Evolutionary conservation across 2,329 filamentous ascomycete genomes (phyloP), one percentile per base, ranked within the genome.

Genomic region (Fusarium oligoseptatum): DNA sequence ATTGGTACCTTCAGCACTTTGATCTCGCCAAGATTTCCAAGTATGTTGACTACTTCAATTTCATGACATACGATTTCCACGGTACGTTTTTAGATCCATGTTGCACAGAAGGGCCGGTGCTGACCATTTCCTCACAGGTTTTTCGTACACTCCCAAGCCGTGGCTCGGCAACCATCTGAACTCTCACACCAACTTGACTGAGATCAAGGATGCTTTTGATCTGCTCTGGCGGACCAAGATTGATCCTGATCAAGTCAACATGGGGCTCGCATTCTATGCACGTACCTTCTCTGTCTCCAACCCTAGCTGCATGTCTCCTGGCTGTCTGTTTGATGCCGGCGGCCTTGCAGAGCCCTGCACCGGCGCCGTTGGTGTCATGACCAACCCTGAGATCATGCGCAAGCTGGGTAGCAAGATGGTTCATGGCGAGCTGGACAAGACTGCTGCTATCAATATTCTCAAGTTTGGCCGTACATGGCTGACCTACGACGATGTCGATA

Each of bases 211-310:
- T 0, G 62, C 39, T 3, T 37, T 73, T 12, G 37, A 64, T 6
- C 36, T 71, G 8, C 50, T 75, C 2, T 73, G 62, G 72, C 50
- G 71, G 1, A 72, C 61, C 4, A 17, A 66, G 2, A 12, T 73
- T 0, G 8, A 50, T 3, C 22, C 65, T 3, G 11, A 41, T 20
- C 22, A 66, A 15, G 67, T 74, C 22, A 65, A 61, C 27, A 60
- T 74, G 17, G 70, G 70, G 9, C 45, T 71, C 0, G 68, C 62
- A 50, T 75, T 75, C 20, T 73, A 75, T 22, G 34, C 57, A 22
- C 24, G n/a, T 4, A 43, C 41, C 2, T 43, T 43, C 11, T 8
- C 6, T 14, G 11, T 22, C 11, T 43, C 41, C 41, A 43, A 43
- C n/a, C 11, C 41, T 8, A 12, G 41, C 20, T 45, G 41, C 20